Evolutionary conservation across 2,329 filamentous ascomycete genomes (phyloP), one percentile per base, ranked within the genome.

Genomic region (Purpureocillium takamizusanense): DNA sequence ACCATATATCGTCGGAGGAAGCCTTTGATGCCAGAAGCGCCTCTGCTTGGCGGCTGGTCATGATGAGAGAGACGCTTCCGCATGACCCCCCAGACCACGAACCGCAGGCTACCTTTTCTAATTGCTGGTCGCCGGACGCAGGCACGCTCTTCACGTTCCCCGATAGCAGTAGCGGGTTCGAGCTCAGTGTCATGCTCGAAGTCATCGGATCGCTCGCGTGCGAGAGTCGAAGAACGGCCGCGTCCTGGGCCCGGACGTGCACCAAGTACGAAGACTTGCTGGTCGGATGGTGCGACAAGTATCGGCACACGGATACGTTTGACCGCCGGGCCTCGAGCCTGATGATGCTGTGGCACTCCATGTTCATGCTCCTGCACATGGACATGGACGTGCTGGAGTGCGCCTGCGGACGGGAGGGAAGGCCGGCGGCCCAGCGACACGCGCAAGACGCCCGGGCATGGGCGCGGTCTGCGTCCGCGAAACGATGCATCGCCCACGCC

Each of bases 311-410:
- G 13, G 15, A n/a, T 7, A 14, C 13, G 5, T 31, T 31, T 12
- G 10, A 41, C 35, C 37, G 39, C 35, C 35, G 37, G 14, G 13
- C 17, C 16, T 41, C 37, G 14, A 33, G 11, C 16, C 27, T 39
- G 29, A 18, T 35, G 29, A 36, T 38, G 23, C 35, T 42, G 13
- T 42, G 40, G 40, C 40, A 42, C 29, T 33, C 31, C n/a, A 30
- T 35, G 14, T 42, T 42, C 18, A 39, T 39, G 23, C 39, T 32
- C 2, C 28, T 39, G 3, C 33, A 39, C 27, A 31, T 35, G 10
- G 27, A 38, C 15, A 21, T 36, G 9, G 36, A 42, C 21, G 13
- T 31, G 7, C 11, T 42, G 15, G 40, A 42, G 28, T 18, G 27
- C 13, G 31, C 33, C 12, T 35, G 32, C 17, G 40, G 40, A 9